Evolutionary conservation across 1,284 basidiomycete genomes (phyloP), one percentile per base, ranked within the genome.

Genomic region (Thelephora terrestris): DNA sequence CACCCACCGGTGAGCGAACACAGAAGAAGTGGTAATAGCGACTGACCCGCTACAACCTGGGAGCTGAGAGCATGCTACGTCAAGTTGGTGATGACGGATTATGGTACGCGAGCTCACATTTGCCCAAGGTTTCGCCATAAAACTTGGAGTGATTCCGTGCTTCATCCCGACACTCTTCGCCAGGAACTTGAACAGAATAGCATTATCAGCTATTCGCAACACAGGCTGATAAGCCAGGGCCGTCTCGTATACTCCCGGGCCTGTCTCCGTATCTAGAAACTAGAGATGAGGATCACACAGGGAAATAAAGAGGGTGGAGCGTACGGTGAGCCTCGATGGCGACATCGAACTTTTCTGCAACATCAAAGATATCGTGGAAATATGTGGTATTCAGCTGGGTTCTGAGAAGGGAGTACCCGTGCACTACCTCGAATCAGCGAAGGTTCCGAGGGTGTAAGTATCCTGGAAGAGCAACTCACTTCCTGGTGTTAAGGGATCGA

Each of bases 91-190:
- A 6, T 25, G 7, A 42, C 9, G 1, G 29, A 45, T 23, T 16
- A 17, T 25, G 14, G n/a, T 14, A 35, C 7, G 35, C 21, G 24
- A 10, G 70, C 84, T 61, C 60, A 92, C 91, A 60, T 90, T 82
- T 45, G 81, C 84, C 85, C 87, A 94, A 20, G 94, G 95, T 60
- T 97, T 97, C 0, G 95, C 94, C 95, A 99, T 98, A 65, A 99
- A 99, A 50, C 91, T 95, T 0, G 94, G 94, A 43, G 91, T 76
- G 47, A 99, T 76, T 7, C 86, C 88, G 55, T 87, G 74, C 62
- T 86, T 81, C 76, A 96, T 91, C 0, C 94, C 94, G 3, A 95
- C 67, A 54, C 89, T 92, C 71, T 97, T 97, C 5, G 91, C 89
- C 12, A 91, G 67, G 57, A 86, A 89, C 64, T 99, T 99, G 79